These are phyloP conservation scores for Diaporthe ilicicola DNA, from an alignment of 2,329 filamentous ascomycete genomes.

Conservation along the genomic window DNA sequence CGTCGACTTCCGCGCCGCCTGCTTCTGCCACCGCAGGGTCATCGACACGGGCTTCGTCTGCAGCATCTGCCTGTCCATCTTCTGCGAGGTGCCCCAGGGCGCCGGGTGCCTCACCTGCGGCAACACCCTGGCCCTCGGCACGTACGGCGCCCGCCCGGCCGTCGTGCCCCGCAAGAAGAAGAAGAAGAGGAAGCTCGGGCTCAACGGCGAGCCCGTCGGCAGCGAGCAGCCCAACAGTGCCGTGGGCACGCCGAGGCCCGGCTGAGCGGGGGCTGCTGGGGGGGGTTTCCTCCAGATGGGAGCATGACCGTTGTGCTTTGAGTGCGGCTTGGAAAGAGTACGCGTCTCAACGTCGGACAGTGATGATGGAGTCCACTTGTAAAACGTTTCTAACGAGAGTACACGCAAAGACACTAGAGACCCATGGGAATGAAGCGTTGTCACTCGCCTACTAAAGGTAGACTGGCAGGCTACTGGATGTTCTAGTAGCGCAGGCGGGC, in stretches of 20 bases:
- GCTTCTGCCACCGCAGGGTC: constrained; percentile 93
- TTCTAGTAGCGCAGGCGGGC: not conserved
- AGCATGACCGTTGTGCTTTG: too few relatives aligned
- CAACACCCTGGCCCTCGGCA: constrained; percentile 78
- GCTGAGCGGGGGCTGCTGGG: constrained; percentile 7
- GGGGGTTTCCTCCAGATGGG: too few relatives aligned
- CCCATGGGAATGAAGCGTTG: too few relatives aligned
- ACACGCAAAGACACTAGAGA: too few relatives aligned
- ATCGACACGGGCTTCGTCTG: constrained; percentile 95
- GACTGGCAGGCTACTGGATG: too few relatives aligned
- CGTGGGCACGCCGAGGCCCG: constrained; percentile 65
- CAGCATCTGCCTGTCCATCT: constrained; percentile 95
- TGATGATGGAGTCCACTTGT: not conserved
- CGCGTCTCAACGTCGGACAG: too few relatives aligned
- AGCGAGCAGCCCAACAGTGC: constrained; percentile 65
- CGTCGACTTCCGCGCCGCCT: constrained; percentile 97
- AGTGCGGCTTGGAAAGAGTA: not conserved
- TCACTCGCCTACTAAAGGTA: too few relatives aligned
- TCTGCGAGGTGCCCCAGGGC: constrained; percentile 72
- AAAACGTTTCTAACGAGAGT: too few relatives aligned
- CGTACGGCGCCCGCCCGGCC: constrained; percentile 79
- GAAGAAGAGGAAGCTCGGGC: constrained; percentile 68
- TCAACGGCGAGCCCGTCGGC: constrained; percentile 57
- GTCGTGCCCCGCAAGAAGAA: constrained; percentile 77
- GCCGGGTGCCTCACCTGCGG: constrained; percentile 85